Base-by-base conservation (phyloP, 371 early-diverging fungal species). In the Rhizopus arrhizus region DNA sequence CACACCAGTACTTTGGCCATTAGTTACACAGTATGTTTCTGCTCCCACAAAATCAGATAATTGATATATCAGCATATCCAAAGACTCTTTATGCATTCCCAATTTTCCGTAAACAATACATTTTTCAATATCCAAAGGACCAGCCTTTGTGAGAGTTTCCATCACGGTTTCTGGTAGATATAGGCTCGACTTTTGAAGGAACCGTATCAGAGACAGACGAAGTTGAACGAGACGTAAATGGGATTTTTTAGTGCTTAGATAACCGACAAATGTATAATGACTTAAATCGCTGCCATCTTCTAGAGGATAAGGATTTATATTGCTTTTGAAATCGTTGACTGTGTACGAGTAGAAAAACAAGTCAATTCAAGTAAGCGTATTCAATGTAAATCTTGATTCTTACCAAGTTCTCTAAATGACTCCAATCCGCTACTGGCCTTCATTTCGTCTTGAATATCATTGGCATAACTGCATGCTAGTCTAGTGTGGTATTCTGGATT, bases 31-130 rank as follows among this genome's bases (percentile, higher is more conserved):
- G 41, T 82, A 81, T n/a, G 76, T 82, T 57, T 91, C 90, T 9
- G 85, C 89, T 33, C 86, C 88, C 11, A 78, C 74, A 64, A 82
- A 84, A 59, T 91, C 91, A 11, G 72, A 65, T 40, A 89, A 36
- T 8, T 77, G 73, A 34, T 80, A 73, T 22, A 83, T 86, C 58
- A 87, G 57, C 15, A 81, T 78, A 34, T 66, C 59, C 38, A 89
- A 64, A 28, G 82, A 82, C 8, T 81, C 77, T 41, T 83, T 73
- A 56, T 85, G 85, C 40, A 77, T 72, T 16, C 64, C 67, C 64
- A 79, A 65, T 87, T 88, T 58, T 43, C 83, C 79, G 42, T 77
- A 72, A 34, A 86, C 62, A 38, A 86, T 78, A 0, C 71, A 82
- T 33, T 59, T 73, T 61, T 86, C 87, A 43, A 78, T 69, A 32